phyloP scores from a whole-genome alignment of 192 early-diverging fungal species.

The Dimargaris cristalligena region DNA sequence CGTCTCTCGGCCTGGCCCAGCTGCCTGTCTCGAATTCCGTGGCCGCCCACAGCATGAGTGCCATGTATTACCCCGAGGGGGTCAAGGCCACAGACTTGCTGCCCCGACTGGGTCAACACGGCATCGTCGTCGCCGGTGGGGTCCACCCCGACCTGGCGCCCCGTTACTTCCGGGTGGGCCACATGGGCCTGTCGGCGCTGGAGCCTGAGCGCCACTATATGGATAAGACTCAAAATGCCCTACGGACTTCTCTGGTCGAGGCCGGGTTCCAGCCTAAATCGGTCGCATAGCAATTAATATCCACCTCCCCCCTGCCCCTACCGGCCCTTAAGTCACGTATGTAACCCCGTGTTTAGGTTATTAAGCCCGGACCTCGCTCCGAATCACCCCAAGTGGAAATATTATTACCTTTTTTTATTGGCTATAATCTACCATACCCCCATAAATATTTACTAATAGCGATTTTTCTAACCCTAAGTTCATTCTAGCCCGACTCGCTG shows the following conservation, averaged over 20 bases:
- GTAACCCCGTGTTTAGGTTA: too few species aligned
- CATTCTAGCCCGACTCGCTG: too few species aligned
- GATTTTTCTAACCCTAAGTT: too few species aligned
- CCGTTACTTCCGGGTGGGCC: slow-evolving; percentile 89
- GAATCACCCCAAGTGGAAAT: too few species aligned
- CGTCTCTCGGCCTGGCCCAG: slow-evolving; percentile 52
- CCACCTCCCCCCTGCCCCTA: too few species aligned
- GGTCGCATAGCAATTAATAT: background rate
- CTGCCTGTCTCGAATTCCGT: slow-evolving; percentile 38
- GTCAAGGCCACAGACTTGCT: slow-evolving; percentile 62
- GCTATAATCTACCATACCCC: too few species aligned
- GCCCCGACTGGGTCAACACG: slow-evolving; percentile 53
- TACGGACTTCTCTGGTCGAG: slow-evolving; percentile 8
- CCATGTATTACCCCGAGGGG: slow-evolving; percentile 72
- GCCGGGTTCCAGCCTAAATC: background rate
- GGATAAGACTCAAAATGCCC: slow-evolving; percentile 43
- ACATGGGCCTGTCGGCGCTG: slow-evolving; percentile 69
- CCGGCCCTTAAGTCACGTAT: too few species aligned
- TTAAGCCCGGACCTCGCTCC: too few species aligned
- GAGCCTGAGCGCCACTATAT: slow-evolving; percentile 47
- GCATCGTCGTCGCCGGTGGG: slow-evolving; percentile 85
- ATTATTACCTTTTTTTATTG: too few species aligned
- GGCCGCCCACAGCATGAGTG: slow-evolving; percentile 65
- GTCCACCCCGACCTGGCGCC: slow-evolving; percentile 61
- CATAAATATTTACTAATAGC: too few species aligned